These are phyloP conservation scores for Stevia rebaudiana DNA, from an alignment of 140 eudicot genomes.

Conservation along the genomic window DNA sequence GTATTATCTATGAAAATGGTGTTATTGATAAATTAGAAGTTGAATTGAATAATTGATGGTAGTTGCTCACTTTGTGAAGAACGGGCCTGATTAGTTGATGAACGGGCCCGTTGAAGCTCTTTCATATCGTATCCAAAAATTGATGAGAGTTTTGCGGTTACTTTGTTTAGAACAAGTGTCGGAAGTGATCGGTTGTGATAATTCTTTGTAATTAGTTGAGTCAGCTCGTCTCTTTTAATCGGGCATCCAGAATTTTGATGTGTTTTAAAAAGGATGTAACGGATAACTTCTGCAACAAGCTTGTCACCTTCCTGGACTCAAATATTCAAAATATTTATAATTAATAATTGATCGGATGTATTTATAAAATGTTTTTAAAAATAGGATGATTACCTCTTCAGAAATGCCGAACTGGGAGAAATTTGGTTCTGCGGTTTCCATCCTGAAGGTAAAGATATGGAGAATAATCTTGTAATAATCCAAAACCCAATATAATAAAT, in stretches of 20 bases:
- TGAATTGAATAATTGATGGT: not conserved
- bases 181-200: slow-evolving; percentile 70
- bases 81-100: slow-evolving; percentile 52
- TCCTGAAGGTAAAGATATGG: slow-evolving; percentile 36
- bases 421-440: slow-evolving; percentile 44
- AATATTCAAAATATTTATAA: not conserved
- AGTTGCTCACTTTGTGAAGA: slow-evolving; percentile 56
- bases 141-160: slow-evolving; percentile 47
- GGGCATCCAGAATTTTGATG: slow-evolving; percentile 84
- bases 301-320: slow-evolving; percentile 66
- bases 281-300: slow-evolving; percentile 75
- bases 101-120: slow-evolving; percentile 72
- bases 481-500: not conserved
- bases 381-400: slow-evolving; percentile 37
- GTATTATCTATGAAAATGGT: not conserved
- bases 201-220: slow-evolving; percentile 57
- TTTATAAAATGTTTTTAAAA: not conserved
- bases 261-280: slow-evolving; percentile 63
- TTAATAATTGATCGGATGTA: not conserved
- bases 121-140: slow-evolving; percentile 78
- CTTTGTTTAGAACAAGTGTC: slow-evolving; percentile 56
- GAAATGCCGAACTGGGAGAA: slow-evolving; percentile 68
- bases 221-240: slow-evolving; percentile 79
- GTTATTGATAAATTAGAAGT: not conserved
- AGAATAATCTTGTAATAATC: not conserved